Conservation (phyloP, 768 basidiomycete species). For the Serendipita sp. region DNA sequence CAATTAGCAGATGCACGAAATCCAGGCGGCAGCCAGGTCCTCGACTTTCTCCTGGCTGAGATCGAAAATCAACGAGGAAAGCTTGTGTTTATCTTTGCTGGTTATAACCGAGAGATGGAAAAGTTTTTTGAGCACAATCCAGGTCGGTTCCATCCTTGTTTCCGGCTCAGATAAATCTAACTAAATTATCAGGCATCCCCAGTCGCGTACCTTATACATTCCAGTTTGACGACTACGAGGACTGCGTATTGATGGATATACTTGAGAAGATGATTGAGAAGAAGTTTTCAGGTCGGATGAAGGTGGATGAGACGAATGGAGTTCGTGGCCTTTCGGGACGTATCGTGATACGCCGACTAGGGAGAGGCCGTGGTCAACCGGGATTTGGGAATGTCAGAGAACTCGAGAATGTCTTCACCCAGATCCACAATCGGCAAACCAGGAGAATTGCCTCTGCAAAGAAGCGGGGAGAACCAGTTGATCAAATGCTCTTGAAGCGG, state of each 20-base stretch:
- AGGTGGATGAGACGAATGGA: conserved; percentile 32
- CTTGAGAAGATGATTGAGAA: conserved; percentile 33
- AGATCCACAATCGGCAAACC: conserved; percentile 38
- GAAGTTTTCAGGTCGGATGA: conserved; percentile 34
- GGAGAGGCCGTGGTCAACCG: conserved; percentile 37
- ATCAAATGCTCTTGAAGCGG: conserved; percentile 35
- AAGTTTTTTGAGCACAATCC: conserved; percentile 65
- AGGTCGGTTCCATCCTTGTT: too few relatives aligned
- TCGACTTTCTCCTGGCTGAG: conserved; percentile 56
- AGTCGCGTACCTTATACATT: conserved; percentile 53
- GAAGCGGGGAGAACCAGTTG: conserved; percentile 21
- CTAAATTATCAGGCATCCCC: conserved; percentile 25
- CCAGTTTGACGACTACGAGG: conserved; percentile 44
- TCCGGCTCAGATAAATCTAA: too few relatives aligned
- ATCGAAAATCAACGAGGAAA: conserved; percentile 56
- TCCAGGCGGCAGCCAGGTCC: conserved; percentile 33
- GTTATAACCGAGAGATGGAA: conserved; percentile 59
- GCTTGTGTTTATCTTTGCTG: conserved; percentile 53
- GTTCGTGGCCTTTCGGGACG: conserved; percentile 36
- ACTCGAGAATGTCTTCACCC: conserved; percentile 33
- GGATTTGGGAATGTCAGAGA: conserved; percentile 59
- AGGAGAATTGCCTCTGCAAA: conserved; percentile 30
- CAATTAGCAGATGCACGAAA: conserved; percentile 39
- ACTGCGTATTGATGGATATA: conserved; percentile 40
- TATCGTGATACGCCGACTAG: conserved; percentile 44